A percentile compares a stretch with the other conserved stretches of the same genome.
These are phyloP conservation scores for Puccinia triticina DNA, from an alignment of 1,284 basidiomycete species.

Conservation along the genomic window DNA sequence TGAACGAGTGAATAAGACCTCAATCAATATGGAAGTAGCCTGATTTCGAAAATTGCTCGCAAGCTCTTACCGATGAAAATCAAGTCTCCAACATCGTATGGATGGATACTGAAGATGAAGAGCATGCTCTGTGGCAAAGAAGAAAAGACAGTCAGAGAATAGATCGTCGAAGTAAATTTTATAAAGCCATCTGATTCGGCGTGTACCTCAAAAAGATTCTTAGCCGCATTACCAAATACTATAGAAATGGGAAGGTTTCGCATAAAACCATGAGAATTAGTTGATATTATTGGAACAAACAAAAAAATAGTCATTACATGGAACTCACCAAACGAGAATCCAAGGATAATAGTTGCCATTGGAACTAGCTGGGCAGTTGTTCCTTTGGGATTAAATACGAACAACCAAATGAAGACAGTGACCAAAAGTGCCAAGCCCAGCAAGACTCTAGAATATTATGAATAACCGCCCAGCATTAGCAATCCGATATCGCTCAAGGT, in stretches of 20 bases:
- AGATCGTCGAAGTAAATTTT: not conserved
- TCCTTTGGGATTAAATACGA: slow-evolving; percentile 74
- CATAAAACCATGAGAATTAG: not conserved
- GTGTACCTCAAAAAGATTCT: slow-evolving; percentile 74
- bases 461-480: not conserved
- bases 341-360: slow-evolving; percentile 72
- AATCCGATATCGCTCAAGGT: not conserved
- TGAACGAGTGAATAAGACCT: slow-evolving; percentile 60
- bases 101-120: slow-evolving; percentile 56
- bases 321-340: slow-evolving; percentile 56
- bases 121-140: slow-evolving; percentile 41
- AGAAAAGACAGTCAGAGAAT: not conserved
- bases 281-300: not conserved
- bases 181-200: slow-evolving; percentile 75
- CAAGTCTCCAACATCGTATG: slow-evolving; percentile 60
- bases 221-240: slow-evolving; percentile 76
- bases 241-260: slow-evolving; percentile 42
- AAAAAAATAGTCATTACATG: not conserved
- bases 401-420: slow-evolving; percentile 73
- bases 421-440: slow-evolving; percentile 68
- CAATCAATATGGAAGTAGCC: not conserved
- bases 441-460: slow-evolving; percentile 64
- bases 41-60: not conserved
- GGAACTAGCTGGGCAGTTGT: slow-evolving; percentile 78
- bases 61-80: slow-evolving; percentile 57